These are phyloP conservation scores for Pleurotus tuoliensis DNA, from an alignment of 768 basidiomycete species.

Conservation along the genomic window DNA sequence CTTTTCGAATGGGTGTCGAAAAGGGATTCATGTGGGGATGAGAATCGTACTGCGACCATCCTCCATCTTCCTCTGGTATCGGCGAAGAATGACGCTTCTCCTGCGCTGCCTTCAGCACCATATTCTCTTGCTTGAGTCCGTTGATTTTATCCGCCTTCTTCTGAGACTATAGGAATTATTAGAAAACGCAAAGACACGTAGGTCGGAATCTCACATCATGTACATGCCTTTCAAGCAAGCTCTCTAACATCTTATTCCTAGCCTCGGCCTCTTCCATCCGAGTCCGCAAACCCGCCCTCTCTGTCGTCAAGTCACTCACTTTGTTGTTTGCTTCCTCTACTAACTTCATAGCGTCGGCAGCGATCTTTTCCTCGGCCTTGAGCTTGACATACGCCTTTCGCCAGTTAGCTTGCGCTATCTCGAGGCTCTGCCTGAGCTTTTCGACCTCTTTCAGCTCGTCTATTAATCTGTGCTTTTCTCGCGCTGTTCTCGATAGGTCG, in stretches of 20 bases:
- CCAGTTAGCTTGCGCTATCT: neutral
- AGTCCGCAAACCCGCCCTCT: neutral
- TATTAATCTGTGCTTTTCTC: neutral
- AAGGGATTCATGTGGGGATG: neutral
- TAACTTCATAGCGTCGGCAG: neutral
- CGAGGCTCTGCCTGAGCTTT: slow-evolving; percentile 1
- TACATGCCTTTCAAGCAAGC: neutral
- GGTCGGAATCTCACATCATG: neutral
- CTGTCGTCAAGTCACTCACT: neutral
- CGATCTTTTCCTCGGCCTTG: neutral
- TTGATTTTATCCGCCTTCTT: slow-evolving; percentile 1
- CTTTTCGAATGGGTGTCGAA: no score
- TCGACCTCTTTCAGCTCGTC: neutral
- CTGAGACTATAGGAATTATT: neutral
- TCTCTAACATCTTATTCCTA: neutral
- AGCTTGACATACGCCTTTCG: neutral
- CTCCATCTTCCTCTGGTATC: neutral
- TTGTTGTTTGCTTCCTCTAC: slow-evolving; percentile 1
- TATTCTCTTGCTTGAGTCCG: neutral
- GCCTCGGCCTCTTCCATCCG: neutral
- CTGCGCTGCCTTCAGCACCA: neutral
- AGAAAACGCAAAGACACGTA: neutral
- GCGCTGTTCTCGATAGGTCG: neutral
- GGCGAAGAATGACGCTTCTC: neutral
- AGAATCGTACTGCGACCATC: neutral